Evolutionary conservation across 176 grass and related monocot species (phyloP).

Genomic region (Urochloa ruziziensis): DNA sequence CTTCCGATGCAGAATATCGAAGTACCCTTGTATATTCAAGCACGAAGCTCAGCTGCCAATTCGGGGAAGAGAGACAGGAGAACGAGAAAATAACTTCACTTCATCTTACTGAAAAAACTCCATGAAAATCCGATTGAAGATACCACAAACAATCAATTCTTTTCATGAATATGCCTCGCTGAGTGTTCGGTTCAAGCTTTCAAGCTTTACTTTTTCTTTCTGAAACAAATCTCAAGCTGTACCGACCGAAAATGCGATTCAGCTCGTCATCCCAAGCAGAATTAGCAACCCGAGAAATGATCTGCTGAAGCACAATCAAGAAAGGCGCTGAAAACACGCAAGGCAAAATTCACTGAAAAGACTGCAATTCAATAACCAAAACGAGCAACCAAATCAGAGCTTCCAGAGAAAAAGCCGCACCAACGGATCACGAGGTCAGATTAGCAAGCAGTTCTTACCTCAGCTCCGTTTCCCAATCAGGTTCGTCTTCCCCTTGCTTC

Average conservation of each 20-base stretch:
- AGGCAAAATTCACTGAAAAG: not conserved
- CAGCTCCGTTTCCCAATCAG: not conserved
- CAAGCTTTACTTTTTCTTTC: not conserved
- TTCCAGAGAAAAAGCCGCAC: not conserved
- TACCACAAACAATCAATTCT: not conserved
- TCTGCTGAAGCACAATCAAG: not conserved
- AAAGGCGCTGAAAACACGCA: not conserved
- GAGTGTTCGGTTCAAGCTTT: not conserved
- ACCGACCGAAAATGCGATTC: not conserved
- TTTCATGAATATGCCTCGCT: not conserved
- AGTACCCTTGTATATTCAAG: not conserved
- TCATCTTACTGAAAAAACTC: not conserved
- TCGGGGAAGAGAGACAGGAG: not conserved
- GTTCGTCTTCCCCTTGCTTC: not conserved
- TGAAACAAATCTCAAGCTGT: not conserved
- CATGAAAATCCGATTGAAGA: not conserved
- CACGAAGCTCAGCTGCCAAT: not conserved
- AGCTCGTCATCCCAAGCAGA: not conserved
- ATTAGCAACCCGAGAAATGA: not conserved
- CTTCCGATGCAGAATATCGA: not conserved
- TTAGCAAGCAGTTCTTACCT: conserved; percentile 13
- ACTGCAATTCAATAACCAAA: not conserved
- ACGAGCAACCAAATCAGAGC: not conserved
- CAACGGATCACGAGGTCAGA: not conserved
- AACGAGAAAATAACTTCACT: not conserved